Evolutionary conservation across 2,329 filamentous ascomycete species (phyloP).

Genomic region (Colletotrichum tofieldiae): DNA sequence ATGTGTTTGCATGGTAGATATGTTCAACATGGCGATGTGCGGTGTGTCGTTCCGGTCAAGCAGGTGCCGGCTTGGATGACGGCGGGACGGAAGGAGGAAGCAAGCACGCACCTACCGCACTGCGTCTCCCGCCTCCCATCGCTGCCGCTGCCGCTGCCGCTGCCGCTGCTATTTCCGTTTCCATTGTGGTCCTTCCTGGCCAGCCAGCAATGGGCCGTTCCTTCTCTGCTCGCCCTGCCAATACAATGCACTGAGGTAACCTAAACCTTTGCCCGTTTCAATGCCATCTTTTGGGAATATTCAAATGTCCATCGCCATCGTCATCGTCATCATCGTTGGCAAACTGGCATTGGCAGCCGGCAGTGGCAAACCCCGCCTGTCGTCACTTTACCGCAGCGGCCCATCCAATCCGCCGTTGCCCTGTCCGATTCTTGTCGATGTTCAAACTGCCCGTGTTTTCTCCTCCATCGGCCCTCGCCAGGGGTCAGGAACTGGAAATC

Average conservation of each 20-base stretch:
- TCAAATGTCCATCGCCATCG: no score
- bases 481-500: not conserved
- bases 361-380: not conserved
- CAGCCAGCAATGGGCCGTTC: not conserved
- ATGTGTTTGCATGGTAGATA: no score
- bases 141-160: not conserved
- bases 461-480: slow-evolving; percentile 7
- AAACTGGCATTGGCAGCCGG: not conserved
- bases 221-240: not conserved
- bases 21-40: no score
- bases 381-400: slow-evolving; percentile 11
- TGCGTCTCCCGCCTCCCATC: not conserved
- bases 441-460: slow-evolving; percentile 8
- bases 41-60: no score
- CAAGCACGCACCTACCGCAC: not conserved
- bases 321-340: not conserved
- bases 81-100: not conserved
- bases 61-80: not conserved
- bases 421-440: slow-evolving; percentile 33
- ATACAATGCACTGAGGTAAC: not conserved
- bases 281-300: not conserved
- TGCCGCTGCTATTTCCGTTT: slow-evolving; percentile 1
- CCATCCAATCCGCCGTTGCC: not conserved
- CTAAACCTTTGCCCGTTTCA: not conserved
- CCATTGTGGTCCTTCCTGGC: not conserved